These are phyloP conservation scores for Clonostachys rhizophaga DNA, from an alignment of 2,329 filamentous ascomycete species.

Conservation along the genomic window DNA sequence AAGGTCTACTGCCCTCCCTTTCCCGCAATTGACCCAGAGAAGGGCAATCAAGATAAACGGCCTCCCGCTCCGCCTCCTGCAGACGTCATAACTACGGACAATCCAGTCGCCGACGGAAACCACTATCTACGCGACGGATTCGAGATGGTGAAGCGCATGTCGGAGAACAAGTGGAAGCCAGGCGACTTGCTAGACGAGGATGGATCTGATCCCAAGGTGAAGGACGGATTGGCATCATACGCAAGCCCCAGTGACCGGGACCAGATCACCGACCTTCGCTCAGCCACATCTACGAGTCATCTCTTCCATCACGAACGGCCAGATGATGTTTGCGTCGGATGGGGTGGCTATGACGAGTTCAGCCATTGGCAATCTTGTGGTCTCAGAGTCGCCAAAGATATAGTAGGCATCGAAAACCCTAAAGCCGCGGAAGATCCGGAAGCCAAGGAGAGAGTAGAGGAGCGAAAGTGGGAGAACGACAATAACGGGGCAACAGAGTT, in stretches of 20 bases:
- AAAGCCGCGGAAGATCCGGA: conserved; percentile 2
- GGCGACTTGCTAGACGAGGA: conserved; percentile 5
- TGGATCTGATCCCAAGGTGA: conserved; percentile 3
- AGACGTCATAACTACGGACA: conserved; percentile 4
- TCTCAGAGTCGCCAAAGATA: conserved; percentile 1
- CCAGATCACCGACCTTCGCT: conserved; percentile 1
- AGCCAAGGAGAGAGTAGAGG: neutral
- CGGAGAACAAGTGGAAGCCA: conserved; percentile 4
- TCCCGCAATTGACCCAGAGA: conserved; percentile 1
- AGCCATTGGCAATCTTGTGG: conserved; percentile 4
- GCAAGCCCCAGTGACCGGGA: conserved; percentile 1
- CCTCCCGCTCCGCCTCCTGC: neutral
- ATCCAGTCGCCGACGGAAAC: conserved; percentile 3
- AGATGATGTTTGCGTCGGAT: conserved; percentile 3
- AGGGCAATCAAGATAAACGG: neutral
- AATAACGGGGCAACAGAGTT: neutral
- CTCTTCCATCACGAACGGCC: conserved; percentile 2
- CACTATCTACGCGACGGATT: conserved; percentile 1
- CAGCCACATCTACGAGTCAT: conserved; percentile 6
- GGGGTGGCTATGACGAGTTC: conserved; percentile 5
- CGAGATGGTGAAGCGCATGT: conserved; percentile 1
- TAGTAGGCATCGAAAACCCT: neutral
- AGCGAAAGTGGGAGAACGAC: conserved; percentile 1
- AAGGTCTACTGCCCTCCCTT: conserved; percentile 3
- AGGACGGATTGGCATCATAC: conserved; percentile 3